Evolutionary conservation across 1,284 basidiomycete species (phyloP).

Genomic region (Ceratobasidium sp.): DNA sequence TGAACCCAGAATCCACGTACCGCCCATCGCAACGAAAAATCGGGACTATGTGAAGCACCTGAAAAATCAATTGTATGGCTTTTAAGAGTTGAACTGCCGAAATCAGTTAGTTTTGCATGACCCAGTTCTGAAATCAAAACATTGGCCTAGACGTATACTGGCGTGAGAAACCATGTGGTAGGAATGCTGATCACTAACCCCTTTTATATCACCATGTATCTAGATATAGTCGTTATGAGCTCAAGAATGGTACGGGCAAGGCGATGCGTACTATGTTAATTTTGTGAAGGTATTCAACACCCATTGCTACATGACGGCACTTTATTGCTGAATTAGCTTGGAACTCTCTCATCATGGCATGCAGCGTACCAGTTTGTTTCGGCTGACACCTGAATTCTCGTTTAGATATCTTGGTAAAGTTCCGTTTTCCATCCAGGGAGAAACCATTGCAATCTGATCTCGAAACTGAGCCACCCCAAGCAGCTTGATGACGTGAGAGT

Average conservation of each 20-base stretch:
- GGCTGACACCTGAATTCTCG: neutral
- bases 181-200: too few relatives aligned
- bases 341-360: too few relatives aligned
- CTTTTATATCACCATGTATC: conserved; percentile 26
- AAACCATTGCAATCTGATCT: conserved; percentile 1
- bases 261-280: neutral
- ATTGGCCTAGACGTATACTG: neutral
- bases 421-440: neutral
- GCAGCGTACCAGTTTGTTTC: neutral
- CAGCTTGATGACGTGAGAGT: neutral
- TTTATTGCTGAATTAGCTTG: neutral
- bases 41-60: neutral
- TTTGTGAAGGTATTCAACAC: conserved; percentile 8
- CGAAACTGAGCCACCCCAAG: conserved; percentile 7
- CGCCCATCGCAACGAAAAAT: too few relatives aligned
- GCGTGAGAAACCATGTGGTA: too few relatives aligned
- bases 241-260: neutral
- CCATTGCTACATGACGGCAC: neutral
- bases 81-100: neutral
- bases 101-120: neutral
- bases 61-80: neutral
- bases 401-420: neutral
- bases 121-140: neutral
- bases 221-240: neutral
- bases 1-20: too few relatives aligned